Conservation (phyloP, 192 early-diverging fungal genomes). For the Coemansia sp. region DNA sequence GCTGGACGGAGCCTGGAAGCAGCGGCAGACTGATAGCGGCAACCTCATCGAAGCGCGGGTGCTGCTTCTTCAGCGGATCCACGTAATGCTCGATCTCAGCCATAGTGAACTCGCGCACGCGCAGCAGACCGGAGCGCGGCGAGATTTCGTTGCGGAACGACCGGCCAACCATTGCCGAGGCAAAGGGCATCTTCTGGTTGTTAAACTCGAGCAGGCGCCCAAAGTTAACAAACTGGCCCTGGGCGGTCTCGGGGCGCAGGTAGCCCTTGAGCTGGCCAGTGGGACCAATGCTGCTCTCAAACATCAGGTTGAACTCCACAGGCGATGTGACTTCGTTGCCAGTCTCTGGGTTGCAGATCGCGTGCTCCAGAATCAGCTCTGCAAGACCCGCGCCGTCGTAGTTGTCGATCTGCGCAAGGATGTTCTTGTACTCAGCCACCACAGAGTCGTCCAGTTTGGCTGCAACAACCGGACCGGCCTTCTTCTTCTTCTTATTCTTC, state of each 20-base stretch:
- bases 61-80: conserved; percentile 89
- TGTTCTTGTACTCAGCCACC: conserved; percentile 74
- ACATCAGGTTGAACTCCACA: conserved; percentile 99
- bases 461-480: conserved; percentile 63
- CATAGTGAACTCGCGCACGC: conserved; percentile 98
- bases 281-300: conserved; percentile 96
- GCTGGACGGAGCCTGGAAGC: conserved; percentile 75
- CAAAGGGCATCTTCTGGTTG: conserved; percentile 98
- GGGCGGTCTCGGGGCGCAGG: conserved; percentile 98
- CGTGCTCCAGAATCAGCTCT: conserved; percentile 77
- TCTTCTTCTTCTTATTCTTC: conserved; percentile 66
- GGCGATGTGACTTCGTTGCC: conserved; percentile 89
- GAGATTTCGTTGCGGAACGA: conserved; percentile 99
- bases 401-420: conserved; percentile 97
- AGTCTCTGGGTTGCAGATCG: conserved; percentile 89
- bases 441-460: conserved; percentile 63
- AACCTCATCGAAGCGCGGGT: conserved; percentile 87
- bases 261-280: conserved; percentile 93
- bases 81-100: conserved; percentile 99
- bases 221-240: conserved; percentile 99
- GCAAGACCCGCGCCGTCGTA: conserved; percentile 82
- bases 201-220: conserved; percentile 96
- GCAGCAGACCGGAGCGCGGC: conserved; percentile 89
- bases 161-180: conserved; percentile 95
- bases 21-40: conserved; percentile 74